phyloP scores from a whole-genome alignment of 257 asterid genomes.

The Dorcoceras hygrometricum region DNA sequence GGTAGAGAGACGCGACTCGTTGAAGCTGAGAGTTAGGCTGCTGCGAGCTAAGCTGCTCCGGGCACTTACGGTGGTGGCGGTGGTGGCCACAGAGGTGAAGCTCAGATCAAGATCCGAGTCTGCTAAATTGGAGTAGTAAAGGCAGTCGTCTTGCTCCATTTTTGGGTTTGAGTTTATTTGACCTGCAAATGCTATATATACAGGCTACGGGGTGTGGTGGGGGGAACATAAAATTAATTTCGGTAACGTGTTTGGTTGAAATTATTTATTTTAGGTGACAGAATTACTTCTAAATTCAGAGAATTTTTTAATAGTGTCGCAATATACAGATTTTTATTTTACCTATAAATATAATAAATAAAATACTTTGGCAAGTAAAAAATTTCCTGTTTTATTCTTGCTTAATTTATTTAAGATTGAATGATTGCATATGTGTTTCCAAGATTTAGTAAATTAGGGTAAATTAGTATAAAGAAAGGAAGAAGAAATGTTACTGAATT shows the following conservation, averaged over 20 bases:
- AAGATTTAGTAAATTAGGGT: too few relatives aligned
- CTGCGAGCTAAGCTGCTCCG: conserved; percentile 59
- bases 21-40: conserved; percentile 55
- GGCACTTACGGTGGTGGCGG: conserved; percentile 61
- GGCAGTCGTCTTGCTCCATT: conserved; percentile 56
- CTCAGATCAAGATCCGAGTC: conserved; percentile 82
- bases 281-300: not conserved
- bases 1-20: conserved; percentile 60
- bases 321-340: too few relatives aligned
- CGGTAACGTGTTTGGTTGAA: conserved; percentile 56
- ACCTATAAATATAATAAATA: too few relatives aligned
- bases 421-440: too few relatives aligned
- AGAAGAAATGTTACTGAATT: too few relatives aligned
- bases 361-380: too few relatives aligned
- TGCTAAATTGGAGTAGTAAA: conserved; percentile 26
- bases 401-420: too few relatives aligned
- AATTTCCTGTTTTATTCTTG: too few relatives aligned
- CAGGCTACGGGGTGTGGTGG: not conserved
- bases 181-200: not conserved
- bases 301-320: too few relatives aligned
- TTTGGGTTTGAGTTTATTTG: not conserved
- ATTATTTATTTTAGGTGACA: conserved; percentile 10
- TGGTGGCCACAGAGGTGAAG: conserved; percentile 52
- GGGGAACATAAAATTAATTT: conserved; percentile 42
- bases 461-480: too few relatives aligned